These are phyloP conservation scores for Epichloe typhina DNA, from an alignment of 2,329 filamentous ascomycete species.

Conservation along the genomic window DNA sequence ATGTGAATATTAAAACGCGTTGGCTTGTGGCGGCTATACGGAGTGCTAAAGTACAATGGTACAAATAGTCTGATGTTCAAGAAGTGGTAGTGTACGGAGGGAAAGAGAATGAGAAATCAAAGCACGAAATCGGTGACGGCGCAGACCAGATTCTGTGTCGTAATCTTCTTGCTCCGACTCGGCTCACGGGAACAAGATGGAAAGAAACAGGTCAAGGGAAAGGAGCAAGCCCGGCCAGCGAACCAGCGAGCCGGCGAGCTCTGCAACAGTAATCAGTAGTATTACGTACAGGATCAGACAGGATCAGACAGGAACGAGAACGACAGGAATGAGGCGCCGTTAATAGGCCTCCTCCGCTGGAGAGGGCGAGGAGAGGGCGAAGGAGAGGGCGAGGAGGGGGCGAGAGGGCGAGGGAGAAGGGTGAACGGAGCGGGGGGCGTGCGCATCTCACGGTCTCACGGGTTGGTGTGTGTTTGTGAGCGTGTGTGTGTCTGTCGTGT, in stretches of 20 bases:
- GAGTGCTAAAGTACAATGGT: too few relatives aligned
- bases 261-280: too few relatives aligned
- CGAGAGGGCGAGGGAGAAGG: neutral
- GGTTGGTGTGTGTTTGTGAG: neutral
- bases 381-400: neutral
- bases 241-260: too few relatives aligned
- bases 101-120: neutral
- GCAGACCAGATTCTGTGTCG: neutral
- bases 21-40: too few relatives aligned
- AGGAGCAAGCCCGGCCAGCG: neutral
- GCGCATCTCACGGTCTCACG: neutral
- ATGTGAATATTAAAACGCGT: too few relatives aligned
- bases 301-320: too few relatives aligned
- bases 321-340: too few relatives aligned
- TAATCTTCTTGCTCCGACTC: neutral
- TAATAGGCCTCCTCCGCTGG: too few relatives aligned
- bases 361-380: neutral
- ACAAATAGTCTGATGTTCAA: neutral
- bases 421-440: neutral
- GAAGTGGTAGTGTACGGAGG: neutral
- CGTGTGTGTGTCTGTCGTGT: too few relatives aligned
- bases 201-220: neutral
- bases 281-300: too few relatives aligned
- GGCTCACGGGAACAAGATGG: conserved; percentile 3
- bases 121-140: neutral